phyloP scores from a whole-genome alignment of 306 rosid species.

The Prunus persica region Prunus_persica_NCBIv2 NC_034015.1:543501-544000 shows the following conservation, averaged over 20 bases:
- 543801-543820: constrained; percentile 73
- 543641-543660: too few relatives aligned
- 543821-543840: constrained; percentile 60
- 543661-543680: not conserved
- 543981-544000: too few relatives aligned
- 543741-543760: constrained; percentile 51
- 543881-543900: constrained; percentile 75
- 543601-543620: not conserved
- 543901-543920: constrained; percentile 46
- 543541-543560: constrained; percentile 2
- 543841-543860: constrained; percentile 59
- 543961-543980: not conserved
- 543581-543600: too few relatives aligned
- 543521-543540: not conserved
- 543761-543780: constrained; percentile 82
- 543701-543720: constrained; percentile 65
- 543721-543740: constrained; percentile 60
- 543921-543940: not conserved
- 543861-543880: constrained; percentile 69
- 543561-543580: too few relatives aligned
- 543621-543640: not conserved
- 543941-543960: not conserved
- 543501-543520: not conserved
- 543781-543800: constrained; percentile 76
- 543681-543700: constrained; percentile 28